Percentiles rank a stretch among this genome's conserved stretches.
phyloP scores from a whole-genome alignment of 306 rosid species.

The Ceratonia siliqua region DNA sequence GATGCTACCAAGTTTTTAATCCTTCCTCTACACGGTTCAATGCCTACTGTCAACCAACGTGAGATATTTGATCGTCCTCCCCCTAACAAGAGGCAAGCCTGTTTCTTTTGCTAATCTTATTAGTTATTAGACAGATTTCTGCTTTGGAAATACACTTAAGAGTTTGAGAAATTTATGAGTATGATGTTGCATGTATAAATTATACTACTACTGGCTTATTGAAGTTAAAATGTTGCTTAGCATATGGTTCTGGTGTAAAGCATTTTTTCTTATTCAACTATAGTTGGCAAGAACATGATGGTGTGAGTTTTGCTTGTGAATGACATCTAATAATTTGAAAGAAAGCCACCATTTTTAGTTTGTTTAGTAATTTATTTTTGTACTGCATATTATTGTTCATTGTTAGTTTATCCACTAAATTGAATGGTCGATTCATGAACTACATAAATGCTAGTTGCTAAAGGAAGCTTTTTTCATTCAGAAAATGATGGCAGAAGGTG shows the following conservation, averaged over 20 bases:
- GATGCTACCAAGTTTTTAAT: slow-evolving; percentile 68
- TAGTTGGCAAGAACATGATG: background rate
- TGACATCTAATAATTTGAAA: slow-evolving; percentile 8
- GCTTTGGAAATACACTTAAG: slow-evolving; percentile 20
- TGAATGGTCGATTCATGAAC: slow-evolving; percentile 8
- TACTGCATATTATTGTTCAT: slow-evolving; percentile 1
- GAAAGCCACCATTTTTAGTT: slow-evolving; percentile 3
- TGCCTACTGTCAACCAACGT: slow-evolving; percentile 89
- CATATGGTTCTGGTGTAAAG: background rate
- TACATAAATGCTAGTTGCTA: background rate
- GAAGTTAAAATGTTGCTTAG: background rate
- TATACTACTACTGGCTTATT: background rate
- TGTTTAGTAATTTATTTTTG: background rate
- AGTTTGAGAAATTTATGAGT: background rate
- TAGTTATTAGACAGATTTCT: slow-evolving; percentile 13
- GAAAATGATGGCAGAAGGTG: background rate
- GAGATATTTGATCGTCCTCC: slow-evolving; percentile 95
- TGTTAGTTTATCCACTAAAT: background rate
- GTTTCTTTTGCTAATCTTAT: slow-evolving; percentile 34
- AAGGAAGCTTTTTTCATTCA: slow-evolving; percentile 20
- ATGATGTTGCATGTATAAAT: slow-evolving; percentile 15
- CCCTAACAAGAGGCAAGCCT: slow-evolving; percentile 75
- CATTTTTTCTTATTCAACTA: background rate
- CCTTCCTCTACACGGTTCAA: slow-evolving; percentile 93
- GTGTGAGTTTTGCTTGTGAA: slow-evolving; percentile 10